Base-by-base conservation (phyloP, 2,329 filamentous ascomycete species). In the Thermoascus crustaceus region DNA sequence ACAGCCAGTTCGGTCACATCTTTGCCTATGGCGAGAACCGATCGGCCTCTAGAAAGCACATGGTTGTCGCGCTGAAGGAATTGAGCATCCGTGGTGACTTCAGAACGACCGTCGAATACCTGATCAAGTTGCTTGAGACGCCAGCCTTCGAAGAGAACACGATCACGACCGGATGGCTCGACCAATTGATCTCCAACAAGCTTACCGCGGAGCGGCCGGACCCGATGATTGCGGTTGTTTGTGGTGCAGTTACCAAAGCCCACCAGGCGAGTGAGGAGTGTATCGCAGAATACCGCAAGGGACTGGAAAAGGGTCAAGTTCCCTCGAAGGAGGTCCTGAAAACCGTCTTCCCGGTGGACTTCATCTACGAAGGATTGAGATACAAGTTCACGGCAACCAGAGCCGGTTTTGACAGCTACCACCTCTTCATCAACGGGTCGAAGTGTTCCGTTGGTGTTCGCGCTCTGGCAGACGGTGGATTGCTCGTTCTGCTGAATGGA, bases 11-110 rank as follows among this genome's bases (percentile, higher is more conserved):
- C 53, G 91, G 91, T 67, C 91, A 98, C 68, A 98, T 98, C 51
- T 98, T 98, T 64, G 93, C 91, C 34, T 98, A 96, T 53, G 91
- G 91, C 42, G 91, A 98, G 73, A 98, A 93, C 71, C 81, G 91
- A 62, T 82, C 87, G 33, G 88, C 91, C 17, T 98, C 91, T 17
- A 74, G 91, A 48, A 98, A 98, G 66, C 93, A 98, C 72, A 98
- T 98, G 91, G 88, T 98, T 49, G 84, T 98, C 50, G 91, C 91
- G 10, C 69, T 98, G 58, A 98, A 98, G 73, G 91, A 98, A 68
- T 67, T 98, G 67, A 98, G 89, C 70, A 98, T 98, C 72, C 91
- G 91, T 68, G 91, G 91, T 75, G 91, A 98, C 63, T 98, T 98
- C 76, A 78, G 88, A 58, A 98, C 91, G 35, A 98, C 91, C 1